Evolutionary conservation across 306 rosid species (phyloP).

Genomic region (Abrus precatorius): DNA sequence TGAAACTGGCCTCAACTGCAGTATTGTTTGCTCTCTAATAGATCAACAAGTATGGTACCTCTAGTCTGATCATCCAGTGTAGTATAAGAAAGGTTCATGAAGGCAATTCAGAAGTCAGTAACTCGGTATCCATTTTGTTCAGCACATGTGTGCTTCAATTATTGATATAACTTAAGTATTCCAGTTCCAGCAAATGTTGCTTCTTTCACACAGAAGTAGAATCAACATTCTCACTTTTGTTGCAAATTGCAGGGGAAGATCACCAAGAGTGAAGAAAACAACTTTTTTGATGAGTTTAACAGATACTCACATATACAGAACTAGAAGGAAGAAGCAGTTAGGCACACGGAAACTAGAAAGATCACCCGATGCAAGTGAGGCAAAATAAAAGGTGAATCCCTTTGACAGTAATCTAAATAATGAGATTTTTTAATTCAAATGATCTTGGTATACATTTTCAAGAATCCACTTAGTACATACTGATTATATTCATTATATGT

Average conservation of each 20-base stretch:
- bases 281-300: slow-evolving; percentile 1
- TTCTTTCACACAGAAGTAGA: background rate
- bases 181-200: background rate
- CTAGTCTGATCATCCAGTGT: background rate
- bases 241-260: slow-evolving; percentile 16
- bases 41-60: background rate
- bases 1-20: background rate
- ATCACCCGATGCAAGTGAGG: slow-evolving; percentile 17
- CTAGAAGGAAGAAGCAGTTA: slow-evolving; percentile 20
- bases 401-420: slow-evolving; percentile 35
- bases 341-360: background rate
- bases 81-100: background rate
- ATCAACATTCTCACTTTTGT: slow-evolving; percentile 11
- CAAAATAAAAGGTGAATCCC: slow-evolving; percentile 36
- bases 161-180: background rate
- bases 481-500: slow-evolving; percentile 21
- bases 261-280: slow-evolving; percentile 4
- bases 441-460: slow-evolving; percentile 4
- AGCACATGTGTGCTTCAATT: background rate
- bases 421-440: slow-evolving; percentile 18
- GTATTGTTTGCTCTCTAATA: background rate
- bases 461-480: slow-evolving; percentile 27
- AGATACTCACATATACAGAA: slow-evolving; percentile 7
- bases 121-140: slow-evolving; percentile 7
- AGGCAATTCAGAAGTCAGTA: background rate